Evolutionary conservation across 2,329 filamentous ascomycete genomes (phyloP).

Genomic region (Periconia digitata): DNA sequence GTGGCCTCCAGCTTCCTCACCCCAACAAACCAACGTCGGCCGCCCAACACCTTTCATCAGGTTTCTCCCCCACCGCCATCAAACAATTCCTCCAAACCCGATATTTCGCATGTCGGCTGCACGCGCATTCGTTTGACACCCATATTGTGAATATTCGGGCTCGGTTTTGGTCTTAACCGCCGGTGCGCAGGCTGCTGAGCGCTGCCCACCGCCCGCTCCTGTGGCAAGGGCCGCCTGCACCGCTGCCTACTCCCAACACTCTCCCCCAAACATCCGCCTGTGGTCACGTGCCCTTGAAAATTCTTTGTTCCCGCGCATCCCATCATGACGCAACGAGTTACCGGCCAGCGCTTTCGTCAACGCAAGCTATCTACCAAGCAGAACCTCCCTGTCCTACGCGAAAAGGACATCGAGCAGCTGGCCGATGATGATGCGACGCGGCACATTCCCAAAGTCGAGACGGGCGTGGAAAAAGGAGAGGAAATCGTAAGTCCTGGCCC

Average conservation of each 20-base stretch:
- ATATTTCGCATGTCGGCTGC: conserved; percentile 13
- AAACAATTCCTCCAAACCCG: conserved; percentile 6
- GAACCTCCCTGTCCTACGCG: conserved; percentile 80
- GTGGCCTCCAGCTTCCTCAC: conserved; percentile 8
- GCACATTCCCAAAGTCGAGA: conserved; percentile 82
- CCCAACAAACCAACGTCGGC: conserved; percentile 7
- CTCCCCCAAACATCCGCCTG: conserved; percentile 2
- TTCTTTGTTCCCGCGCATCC: conserved; percentile 5
- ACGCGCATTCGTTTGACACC: conserved; percentile 32
- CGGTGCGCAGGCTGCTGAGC: conserved; percentile 20
- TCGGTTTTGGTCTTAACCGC: conserved; percentile 26
- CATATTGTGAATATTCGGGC: conserved; percentile 31
- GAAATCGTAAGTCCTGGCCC: conserved; percentile 77
- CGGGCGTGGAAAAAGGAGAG: conserved; percentile 94
- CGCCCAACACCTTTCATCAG: conserved; percentile 8
- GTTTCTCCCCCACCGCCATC: conserved; percentile 9
- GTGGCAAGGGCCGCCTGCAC: conserved; percentile 5
- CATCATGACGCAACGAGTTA: conserved; percentile 42
- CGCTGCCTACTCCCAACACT: background rate
- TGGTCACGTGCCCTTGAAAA: conserved; percentile 27
- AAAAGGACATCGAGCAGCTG: conserved; percentile 83
- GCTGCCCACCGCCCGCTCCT: conserved; percentile 8
- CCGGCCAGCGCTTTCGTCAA: conserved; percentile 68
- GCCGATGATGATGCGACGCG: conserved; percentile 84
- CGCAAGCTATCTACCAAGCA: conserved; percentile 94